Percentiles rank a stretch among this genome's conserved stretches.
Conservation (phyloP, 225 moss, liverwort and hornwort genomes). For the Takakia lepidozioides region DNA sequence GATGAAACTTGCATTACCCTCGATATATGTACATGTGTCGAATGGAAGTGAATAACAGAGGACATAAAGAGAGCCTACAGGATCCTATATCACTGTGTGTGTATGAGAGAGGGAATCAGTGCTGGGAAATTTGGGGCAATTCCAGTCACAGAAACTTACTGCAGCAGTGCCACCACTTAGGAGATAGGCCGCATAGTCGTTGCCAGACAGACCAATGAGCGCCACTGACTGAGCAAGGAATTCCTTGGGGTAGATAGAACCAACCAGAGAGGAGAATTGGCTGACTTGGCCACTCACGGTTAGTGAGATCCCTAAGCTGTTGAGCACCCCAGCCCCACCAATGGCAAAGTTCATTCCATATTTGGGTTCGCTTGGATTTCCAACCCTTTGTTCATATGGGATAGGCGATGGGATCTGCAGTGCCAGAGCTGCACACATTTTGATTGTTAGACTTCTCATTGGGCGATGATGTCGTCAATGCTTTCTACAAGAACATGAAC, state of each 20-base stretch:
- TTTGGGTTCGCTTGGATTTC: slow-evolving; percentile 34
- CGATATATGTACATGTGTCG: too few relatives aligned
- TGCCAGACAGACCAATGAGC: slow-evolving; percentile 39
- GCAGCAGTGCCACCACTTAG: slow-evolving; percentile 25
- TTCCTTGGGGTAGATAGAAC: slow-evolving; percentile 23
- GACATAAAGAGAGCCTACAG: too few relatives aligned
- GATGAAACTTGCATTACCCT: too few relatives aligned
- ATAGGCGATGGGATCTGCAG: slow-evolving; percentile 28
- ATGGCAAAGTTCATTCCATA: slow-evolving; percentile 54
- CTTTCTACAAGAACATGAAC: too few relatives aligned
- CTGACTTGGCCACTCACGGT: slow-evolving; percentile 33
- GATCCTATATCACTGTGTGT: too few relatives aligned
- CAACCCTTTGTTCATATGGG: slow-evolving; percentile 26
- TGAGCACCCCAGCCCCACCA: slow-evolving; percentile 43
- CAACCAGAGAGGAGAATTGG: slow-evolving; percentile 23
- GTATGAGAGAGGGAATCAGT: too few relatives aligned
- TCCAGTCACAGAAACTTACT: slow-evolving; percentile 11
- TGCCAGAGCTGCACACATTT: slow-evolving; percentile 18
- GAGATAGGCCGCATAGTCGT: slow-evolving; percentile 35
- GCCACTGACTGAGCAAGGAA: slow-evolving; percentile 34
- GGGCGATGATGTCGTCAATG: too few relatives aligned
- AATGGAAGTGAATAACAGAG: too few relatives aligned
- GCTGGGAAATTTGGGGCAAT: too few relatives aligned
- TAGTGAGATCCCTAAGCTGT: slow-evolving; percentile 23
- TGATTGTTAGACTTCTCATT: too few relatives aligned